Base-by-base conservation (phyloP, 805 yeast genomes). In the Ogataea pilisensis region DNA sequence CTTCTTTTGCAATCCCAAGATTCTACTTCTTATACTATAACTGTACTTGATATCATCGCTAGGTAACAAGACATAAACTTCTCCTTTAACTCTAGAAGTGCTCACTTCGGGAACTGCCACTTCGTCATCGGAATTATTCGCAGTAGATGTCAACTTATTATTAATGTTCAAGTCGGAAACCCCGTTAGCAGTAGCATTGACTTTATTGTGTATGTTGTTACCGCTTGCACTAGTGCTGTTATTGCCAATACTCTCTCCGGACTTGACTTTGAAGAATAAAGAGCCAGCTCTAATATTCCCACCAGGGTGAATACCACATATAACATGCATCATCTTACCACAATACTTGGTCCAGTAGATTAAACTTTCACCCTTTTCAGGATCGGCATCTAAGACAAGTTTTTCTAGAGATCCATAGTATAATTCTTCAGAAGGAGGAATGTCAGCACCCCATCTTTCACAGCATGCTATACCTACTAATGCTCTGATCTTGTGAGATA, bases 361-460 rank as follows among this genome's bases (percentile, higher is more conserved):
- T 24, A 75, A 64, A 38, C 72, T 64, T 38, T 72, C 75, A 26
- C 68, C 69, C 18, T 55, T 47, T 33, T 58, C 56, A n/a, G 65
- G 62, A 36, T 64, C 66, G 1, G 68, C 61, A 37, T 75, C 68
- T 39, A 73, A 55, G 5, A 77, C 80, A 28, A 75, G 52, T 35
- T 66, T 70, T 49, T 76, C 79, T 28, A 78, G 56, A 7, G 65
- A 63, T 9, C 66, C 58, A 49, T 73, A 73, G 51, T 68, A 73
- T 17, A 48, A 58, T 40, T 69, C 73, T 46, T 78, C 81, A 34
- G 65, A 61, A 31, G 74, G 77, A 13, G 87, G 84, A 12, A 83
- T 65, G 46, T 82, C 88, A 3, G 85, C 87, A 27, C 91, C 91
- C 91, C 91, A 85, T 49, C 93, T 68, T 51, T 82, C 86, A 63